Percentiles rank a stretch among this genome's conserved stretches.
phyloP scores from a whole-genome alignment of 2,329 filamentous ascomycete genomes.

The Colletotrichum filicis region DNA sequence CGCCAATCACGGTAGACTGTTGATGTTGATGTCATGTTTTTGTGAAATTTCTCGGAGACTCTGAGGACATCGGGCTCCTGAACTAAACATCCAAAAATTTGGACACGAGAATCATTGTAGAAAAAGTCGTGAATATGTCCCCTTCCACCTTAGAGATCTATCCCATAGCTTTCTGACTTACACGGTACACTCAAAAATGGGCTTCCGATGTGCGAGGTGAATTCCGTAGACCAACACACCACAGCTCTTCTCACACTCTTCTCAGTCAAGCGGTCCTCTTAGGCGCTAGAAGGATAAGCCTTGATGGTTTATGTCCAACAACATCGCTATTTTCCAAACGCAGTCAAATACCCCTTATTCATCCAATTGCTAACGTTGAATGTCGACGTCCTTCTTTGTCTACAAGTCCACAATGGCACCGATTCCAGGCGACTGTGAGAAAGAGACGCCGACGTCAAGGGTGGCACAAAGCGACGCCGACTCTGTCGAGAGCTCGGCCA shows the following conservation, averaged over 20 bases:
- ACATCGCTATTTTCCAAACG: background rate
- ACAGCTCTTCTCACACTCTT: background rate
- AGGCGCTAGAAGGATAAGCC: too few relatives aligned
- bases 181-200: background rate
- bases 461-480: background rate
- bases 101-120: too few relatives aligned
- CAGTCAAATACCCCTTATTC: background rate
- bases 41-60: background rate
- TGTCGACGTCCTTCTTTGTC: background rate
- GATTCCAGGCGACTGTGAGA: background rate
- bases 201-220: background rate
- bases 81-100: too few relatives aligned
- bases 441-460: background rate
- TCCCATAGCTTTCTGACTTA: background rate
- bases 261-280: background rate
- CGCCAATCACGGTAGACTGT: background rate
- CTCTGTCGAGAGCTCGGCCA: background rate
- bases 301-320: background rate
- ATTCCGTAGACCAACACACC: background rate
- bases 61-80: accelerated
- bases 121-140: too few relatives aligned
- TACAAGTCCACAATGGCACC: background rate
- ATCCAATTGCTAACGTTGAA: background rate
- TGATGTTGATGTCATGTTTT: background rate
- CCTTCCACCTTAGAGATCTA: background rate